A percentile compares a stretch with the other conserved stretches of the same genome.
These are phyloP conservation scores for Podospora fimiseda DNA, from an alignment of 495 filamentous ascomycete species.

Conservation along the genomic window DNA sequence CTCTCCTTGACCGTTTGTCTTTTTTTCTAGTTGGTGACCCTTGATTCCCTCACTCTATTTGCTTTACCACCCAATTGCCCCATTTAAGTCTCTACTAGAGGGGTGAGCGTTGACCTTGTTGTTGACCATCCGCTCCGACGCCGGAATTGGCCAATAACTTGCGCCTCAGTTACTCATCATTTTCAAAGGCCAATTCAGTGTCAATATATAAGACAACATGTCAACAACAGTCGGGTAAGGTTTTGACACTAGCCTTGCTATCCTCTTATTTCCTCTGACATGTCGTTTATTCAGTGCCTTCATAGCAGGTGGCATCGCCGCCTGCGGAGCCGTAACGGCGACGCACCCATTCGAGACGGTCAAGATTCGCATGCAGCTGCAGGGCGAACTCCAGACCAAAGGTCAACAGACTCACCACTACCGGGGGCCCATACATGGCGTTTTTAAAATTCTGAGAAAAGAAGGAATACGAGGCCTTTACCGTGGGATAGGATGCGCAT, in stretches of 20 bases:
- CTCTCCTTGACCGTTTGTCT: neutral
- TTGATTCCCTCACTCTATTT: no score
- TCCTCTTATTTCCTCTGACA: no score
- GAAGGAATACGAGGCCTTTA: slow-evolving; percentile 83
- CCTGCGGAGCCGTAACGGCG: slow-evolving; percentile 93
- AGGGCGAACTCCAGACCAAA: slow-evolving; percentile 90
- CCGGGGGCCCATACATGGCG: slow-evolving; percentile 85
- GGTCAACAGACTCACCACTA: slow-evolving; percentile 78
- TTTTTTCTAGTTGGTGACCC: neutral
- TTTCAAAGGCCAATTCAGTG: neutral
- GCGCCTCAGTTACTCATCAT: no score
- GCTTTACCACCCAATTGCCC: no score
- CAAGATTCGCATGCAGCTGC: slow-evolving; percentile 96
- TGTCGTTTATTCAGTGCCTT: slow-evolving; percentile 50
- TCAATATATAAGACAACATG: slow-evolving; percentile 22
- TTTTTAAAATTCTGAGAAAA: slow-evolving; percentile 83
- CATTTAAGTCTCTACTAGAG: no score
- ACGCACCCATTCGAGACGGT: slow-evolving; percentile 98
- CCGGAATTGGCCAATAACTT: neutral
- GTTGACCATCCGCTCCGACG: neutral
- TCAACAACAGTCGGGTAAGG: slow-evolving; percentile 45
- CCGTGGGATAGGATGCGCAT: slow-evolving; percentile 85
- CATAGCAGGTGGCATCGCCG: slow-evolving; percentile 91
- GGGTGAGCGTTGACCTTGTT: neutral
- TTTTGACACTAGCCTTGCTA: no score